Evolutionary conservation across 2,329 filamentous ascomycete species (phyloP).

Genomic region (Fusarium sp.): DNA sequence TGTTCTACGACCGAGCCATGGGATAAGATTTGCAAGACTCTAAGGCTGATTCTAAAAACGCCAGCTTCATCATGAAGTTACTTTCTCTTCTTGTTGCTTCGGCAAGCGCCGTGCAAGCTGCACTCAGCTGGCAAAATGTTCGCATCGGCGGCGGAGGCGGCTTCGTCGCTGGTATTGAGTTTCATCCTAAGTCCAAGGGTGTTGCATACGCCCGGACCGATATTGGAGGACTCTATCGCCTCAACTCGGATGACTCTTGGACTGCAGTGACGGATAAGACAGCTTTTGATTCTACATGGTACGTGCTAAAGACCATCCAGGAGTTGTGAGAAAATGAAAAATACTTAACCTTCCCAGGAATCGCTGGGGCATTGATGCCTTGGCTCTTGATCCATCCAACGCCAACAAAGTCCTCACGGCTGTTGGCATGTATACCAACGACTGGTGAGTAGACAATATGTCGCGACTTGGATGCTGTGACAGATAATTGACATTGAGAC

Average conservation of each 20-base stretch:
- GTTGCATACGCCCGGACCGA: slow-evolving; percentile 40
- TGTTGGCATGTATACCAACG: slow-evolving; percentile 72
- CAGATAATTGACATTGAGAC: accelerated
- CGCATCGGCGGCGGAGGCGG: slow-evolving; percentile 38
- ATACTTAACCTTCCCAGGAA: slow-evolving; percentile 55
- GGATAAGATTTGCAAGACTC: no score
- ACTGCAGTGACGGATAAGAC: slow-evolving; percentile 36
- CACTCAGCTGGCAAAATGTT: slow-evolving; percentile 39
- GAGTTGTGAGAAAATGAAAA: no score
- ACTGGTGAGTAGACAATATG: slow-evolving; percentile 51
- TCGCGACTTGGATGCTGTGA: accelerated
- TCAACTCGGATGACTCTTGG: slow-evolving; percentile 41
- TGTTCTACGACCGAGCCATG: accelerated
- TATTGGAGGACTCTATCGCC: slow-evolving; percentile 40
- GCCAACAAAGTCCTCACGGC: slow-evolving; percentile 67
- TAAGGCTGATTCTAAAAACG: neutral
- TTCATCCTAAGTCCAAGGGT: slow-evolving; percentile 38
- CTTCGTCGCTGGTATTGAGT: slow-evolving; percentile 38
- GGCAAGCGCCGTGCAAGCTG: slow-evolving; percentile 15
- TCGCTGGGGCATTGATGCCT: slow-evolving; percentile 70
- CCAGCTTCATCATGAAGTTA: slow-evolving; percentile 22
- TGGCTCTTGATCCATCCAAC: slow-evolving; percentile 69
- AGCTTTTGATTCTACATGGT: slow-evolving; percentile 28
- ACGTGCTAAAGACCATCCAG: neutral
- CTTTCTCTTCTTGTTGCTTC: slow-evolving; percentile 25